Evolutionary conservation across 768 basidiomycete species (phyloP).

Genomic region (Tricholoma flavovirens): DNA sequence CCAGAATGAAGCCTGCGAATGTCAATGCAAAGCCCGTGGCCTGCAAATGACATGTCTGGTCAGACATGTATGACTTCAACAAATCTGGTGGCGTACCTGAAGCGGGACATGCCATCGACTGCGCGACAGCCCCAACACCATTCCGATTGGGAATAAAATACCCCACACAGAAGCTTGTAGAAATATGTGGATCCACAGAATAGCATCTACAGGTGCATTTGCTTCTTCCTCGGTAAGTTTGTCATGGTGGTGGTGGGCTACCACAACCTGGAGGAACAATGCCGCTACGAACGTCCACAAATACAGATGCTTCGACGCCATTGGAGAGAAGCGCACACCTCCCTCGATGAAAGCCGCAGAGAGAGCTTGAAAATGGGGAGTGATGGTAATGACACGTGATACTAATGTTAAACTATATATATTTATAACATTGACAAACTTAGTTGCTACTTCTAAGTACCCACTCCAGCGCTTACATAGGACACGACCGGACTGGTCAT

Average conservation of each 20-base stretch:
- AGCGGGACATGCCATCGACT: constrained; percentile 91
- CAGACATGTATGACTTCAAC: background rate
- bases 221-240: constrained; percentile 57
- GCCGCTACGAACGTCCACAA: constrained; percentile 8
- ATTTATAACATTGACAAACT: no score
- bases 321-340: background rate
- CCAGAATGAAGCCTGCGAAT: constrained; percentile 69
- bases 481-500: background rate
- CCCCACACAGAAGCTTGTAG: constrained; percentile 82
- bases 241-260: constrained; percentile 63
- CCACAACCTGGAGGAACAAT: constrained; percentile 13
- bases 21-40: constrained; percentile 65
- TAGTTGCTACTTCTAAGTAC: no score
- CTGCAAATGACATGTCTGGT: constrained; percentile 28
- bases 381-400: no score
- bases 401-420: no score
- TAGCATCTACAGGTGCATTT: constrained; percentile 64
- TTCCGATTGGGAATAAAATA: constrained; percentile 77
- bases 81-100: constrained; percentile 45
- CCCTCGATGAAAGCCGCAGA: background rate
- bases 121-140: constrained; percentile 68
- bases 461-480: no score
- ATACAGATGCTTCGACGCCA: background rate
- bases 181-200: constrained; percentile 79
- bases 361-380: no score